Base-by-base conservation (phyloP, 179 eudicot species). In the Sideroxylon spinosum region DNA sequence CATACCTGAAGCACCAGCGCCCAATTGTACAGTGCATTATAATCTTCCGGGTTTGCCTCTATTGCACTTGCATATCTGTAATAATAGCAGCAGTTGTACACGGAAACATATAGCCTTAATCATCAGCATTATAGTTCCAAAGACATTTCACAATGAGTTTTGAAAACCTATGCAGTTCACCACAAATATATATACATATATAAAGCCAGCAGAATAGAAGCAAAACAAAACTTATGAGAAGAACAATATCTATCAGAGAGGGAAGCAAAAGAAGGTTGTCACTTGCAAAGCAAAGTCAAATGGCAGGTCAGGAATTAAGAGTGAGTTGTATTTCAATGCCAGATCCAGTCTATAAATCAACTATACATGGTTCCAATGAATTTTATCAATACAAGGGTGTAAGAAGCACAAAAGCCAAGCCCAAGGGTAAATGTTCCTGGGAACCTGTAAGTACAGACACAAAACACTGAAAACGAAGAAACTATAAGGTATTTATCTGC, bases 1-100 rank as follows among this genome's bases (percentile, higher is more conserved):
- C 82, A 71, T 80, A 95, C 98, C 97, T 95, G 98, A 79, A 95
- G 98, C 85, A 95, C 97, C 84, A 95, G 85, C 49, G 98, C 98
- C 97, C 98, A 95, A 81, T 95, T 95, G 88, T 95, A 95, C 32
- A 91, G 88, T 56, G 98, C 97, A 88, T 95, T 97, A 84, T 88
- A 90, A 82, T 95, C 98, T 66, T 86, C 93, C 17, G 97, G 90
- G 83, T 95, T 95, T 85, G 91, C 88, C 85, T 88, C 91, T 67
- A 95, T 78, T 60, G 98, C 92, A 85, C 84, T 87, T 75, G 97
- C 97, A 89, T 93, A 95, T 84, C 98, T 94, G 85, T 16, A 73
- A 26, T 77, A 76, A 75, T 60, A 71, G 20, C 59, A 75, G 61
- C 13, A 69, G 49, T 37, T 68, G 32, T 68, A 29, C 23, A 50